Percentiles rank a stretch among this genome's conserved stretches.
phyloP scores from a whole-genome alignment of 164 flowering plant species.

The Chloranthus sessilifolius region DNA sequence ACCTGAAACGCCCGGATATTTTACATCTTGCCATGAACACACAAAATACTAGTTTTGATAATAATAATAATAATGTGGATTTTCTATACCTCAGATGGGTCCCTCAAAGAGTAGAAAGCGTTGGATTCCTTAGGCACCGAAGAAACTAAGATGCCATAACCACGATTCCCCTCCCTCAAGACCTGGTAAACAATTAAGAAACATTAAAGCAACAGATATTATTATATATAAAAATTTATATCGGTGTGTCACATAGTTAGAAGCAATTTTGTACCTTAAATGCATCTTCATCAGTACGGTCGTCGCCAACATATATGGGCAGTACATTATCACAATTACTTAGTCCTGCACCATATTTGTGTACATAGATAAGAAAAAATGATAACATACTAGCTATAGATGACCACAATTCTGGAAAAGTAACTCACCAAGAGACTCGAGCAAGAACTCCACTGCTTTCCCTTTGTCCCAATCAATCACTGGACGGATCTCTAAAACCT shows the following conservation, averaged over 20 bases:
- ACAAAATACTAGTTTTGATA: too few relatives aligned
- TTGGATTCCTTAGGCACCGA: slow-evolving; percentile 67
- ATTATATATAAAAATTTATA: too few relatives aligned
- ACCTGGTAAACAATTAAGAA: slow-evolving; percentile 31
- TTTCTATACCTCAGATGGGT: slow-evolving; percentile 66
- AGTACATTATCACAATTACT: slow-evolving; percentile 55
- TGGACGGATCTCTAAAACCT: slow-evolving; percentile 99
- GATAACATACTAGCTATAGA: too few relatives aligned
- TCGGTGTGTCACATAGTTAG: too few relatives aligned
- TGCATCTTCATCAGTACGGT: slow-evolving; percentile 95
- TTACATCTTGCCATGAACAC: too few relatives aligned
- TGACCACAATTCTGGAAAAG: too few relatives aligned
- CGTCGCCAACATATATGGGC: slow-evolving; percentile 93
- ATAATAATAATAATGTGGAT: too few relatives aligned
- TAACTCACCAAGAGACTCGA: slow-evolving; percentile 80
- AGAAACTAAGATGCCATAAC: slow-evolving; percentile 83
- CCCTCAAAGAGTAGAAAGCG: slow-evolving; percentile 75
- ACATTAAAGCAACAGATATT: not conserved
- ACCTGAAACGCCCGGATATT: slow-evolving; percentile 56
- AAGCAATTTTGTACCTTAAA: slow-evolving; percentile 71
- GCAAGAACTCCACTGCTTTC: slow-evolving; percentile 92
- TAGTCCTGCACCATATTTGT: slow-evolving; percentile 44
- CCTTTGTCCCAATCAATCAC: slow-evolving; percentile 94
- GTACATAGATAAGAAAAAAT: not conserved
- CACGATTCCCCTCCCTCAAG: slow-evolving; percentile 53